Base-by-base conservation (phyloP, 2,329 filamentous ascomycete species). In the Beauveria australis region DNA sequence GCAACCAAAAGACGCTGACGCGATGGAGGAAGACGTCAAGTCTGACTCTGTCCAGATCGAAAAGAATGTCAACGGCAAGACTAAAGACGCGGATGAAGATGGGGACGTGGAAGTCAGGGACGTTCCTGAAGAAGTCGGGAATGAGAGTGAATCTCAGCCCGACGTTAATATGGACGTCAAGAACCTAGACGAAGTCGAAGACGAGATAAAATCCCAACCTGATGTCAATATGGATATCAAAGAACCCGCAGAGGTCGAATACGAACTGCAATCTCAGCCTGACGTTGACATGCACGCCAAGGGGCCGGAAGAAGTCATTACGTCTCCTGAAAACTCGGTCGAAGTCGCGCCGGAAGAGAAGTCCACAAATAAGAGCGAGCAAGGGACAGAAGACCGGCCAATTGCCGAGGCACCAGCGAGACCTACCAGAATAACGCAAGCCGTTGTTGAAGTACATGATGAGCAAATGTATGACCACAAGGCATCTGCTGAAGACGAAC, bases 261-360 rank as follows among this genome's bases (percentile, higher is more conserved):
- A 22, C 28, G 49, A 52, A 37, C 6, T 52, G 2, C 33, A 52
- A 16, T 52, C 49, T 33, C 56, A 60, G 18, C 58, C 58, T 12
- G 58, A 53, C 24, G 18, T 60, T n/a, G 58, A 60, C 18, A 53
- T 59, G 59, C 43, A 61, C 5, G 14, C 47, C 8, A 33, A 44
- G n/a, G 59, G 56, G 7, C 44, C 43, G 8, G 60, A 61, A n/a
- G 60, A 56, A 47, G 19, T 47, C 40, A 26, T 26, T 26, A n/a
- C 14, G 19, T 16, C 24, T 47, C 5, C 2, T 8, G 22, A n/a
- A 2, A 37, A 10, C n/a, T 16, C 37, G 3, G 10, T 22, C 16
- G 33, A 51, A 51, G 22, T 30, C 24, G 47, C 19, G 22, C 18
- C 37, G 16, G 55, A 18, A 52, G 37, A 48, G 10, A 10, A 30